A percentile compares a stretch with the other conserved stretches of the same genome.
Evolutionary conservation across 495 filamentous ascomycete genomes (phyloP).

Genomic region (Aspergillus conjunctus): DNA sequence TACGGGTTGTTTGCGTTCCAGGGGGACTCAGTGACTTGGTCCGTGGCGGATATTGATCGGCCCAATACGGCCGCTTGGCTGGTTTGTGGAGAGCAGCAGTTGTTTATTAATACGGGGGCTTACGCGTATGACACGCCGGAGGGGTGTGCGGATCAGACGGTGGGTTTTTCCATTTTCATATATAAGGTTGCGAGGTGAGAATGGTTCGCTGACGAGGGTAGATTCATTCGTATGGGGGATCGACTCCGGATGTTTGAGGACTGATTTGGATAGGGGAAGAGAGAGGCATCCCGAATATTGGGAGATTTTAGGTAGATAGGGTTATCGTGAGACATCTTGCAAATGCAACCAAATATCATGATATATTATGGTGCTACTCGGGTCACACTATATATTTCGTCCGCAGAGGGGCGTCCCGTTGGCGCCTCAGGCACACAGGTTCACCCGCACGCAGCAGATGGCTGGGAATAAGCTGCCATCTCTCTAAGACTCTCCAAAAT

Average conservation of each 20-base stretch:
- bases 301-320: no score
- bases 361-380: no score
- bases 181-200: background rate
- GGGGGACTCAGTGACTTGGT: constrained; percentile 19
- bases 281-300: no score
- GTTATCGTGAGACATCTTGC: no score
- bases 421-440: no score
- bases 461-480: no score
- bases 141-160: constrained; percentile 20
- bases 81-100: constrained; percentile 15
- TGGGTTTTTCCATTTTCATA: constrained; percentile 7
- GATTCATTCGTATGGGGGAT: background rate
- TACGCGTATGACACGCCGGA: constrained; percentile 17
- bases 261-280: no score
- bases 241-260: background rate
- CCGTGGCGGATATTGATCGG: constrained; percentile 15
- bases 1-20: constrained; percentile 20
- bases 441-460: no score
- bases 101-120: constrained; percentile 20
- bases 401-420: no score
- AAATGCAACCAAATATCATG: no score
- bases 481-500: no score
- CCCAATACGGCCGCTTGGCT: constrained; percentile 21
- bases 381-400: no score
- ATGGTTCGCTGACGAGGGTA: background rate